Percentiles rank a stretch among this genome's conserved stretches.
These are phyloP conservation scores for Podila epigama DNA, from an alignment of 192 early-diverging fungal species.

Conservation along the genomic window DNA sequence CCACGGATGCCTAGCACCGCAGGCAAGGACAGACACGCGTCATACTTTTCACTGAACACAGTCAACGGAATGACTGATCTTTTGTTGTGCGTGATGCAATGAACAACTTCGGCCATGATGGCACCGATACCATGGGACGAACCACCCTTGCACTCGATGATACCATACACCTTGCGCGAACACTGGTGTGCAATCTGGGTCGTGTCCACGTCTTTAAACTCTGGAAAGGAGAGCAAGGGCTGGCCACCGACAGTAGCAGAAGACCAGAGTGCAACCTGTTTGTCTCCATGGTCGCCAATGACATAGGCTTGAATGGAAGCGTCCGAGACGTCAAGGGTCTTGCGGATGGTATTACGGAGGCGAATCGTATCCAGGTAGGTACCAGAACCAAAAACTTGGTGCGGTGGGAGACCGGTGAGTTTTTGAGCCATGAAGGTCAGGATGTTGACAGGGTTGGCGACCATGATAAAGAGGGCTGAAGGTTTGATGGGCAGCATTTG, in stretches of 20 bases:
- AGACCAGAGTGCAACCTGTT: constrained; percentile 82
- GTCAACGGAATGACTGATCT: constrained; percentile 72
- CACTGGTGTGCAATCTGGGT: constrained; percentile 62
- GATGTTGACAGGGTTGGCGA: constrained; percentile 82
- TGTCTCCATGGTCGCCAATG: constrained; percentile 86
- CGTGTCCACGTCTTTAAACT: constrained; percentile 62
- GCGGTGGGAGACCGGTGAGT: constrained; percentile 72
- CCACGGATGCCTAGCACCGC: constrained; percentile 73
- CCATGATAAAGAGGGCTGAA: constrained; percentile 72
- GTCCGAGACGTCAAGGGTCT: constrained; percentile 58
- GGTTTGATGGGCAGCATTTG: constrained; percentile 75
- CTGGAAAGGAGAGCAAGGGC: constrained; percentile 64
- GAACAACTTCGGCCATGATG: constrained; percentile 67
- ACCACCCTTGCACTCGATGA: constrained; percentile 80
- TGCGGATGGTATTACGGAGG: constrained; percentile 41
- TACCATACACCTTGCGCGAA: constrained; percentile 74
- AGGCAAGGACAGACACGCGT: constrained; percentile 73
- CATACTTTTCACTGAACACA: constrained; percentile 66
- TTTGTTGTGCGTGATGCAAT: constrained; percentile 70
- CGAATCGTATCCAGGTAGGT: constrained; percentile 82
- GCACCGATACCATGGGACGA: constrained; percentile 86
- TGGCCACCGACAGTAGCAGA: constrained; percentile 71
- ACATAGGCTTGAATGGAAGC: constrained; percentile 78
- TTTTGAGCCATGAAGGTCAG: constrained; percentile 83
- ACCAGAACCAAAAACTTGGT: constrained; percentile 83